Base-by-base conservation (phyloP, 495 filamentous ascomycete species). In the Cercophora newfieldiana region DNA sequence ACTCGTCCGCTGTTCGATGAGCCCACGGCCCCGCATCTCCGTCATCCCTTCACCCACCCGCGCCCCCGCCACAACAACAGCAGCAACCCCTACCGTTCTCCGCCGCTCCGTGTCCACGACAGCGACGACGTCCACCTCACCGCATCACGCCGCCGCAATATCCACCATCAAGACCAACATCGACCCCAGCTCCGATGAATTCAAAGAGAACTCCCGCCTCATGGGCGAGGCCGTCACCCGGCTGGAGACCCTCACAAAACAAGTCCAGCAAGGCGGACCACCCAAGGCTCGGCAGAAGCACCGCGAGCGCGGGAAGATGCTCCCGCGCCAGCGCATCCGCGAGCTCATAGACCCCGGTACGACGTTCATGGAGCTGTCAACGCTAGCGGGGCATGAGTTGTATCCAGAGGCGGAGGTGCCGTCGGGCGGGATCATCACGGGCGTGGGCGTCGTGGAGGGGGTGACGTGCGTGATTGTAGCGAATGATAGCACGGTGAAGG, bases 401-500 rank as follows among this genome's bases (percentile, higher is more conserved):
- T 99, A 98, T 73, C 87, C 87, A 0, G 91, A 88, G 29, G 94
- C 95, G 64, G 80, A 82, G 8, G 80, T 83, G 19, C 80, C 83
- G 0, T 90, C 92, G 3, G 96, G 91, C 12, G 95, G 93, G 1
- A 96, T 99, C 64, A 92, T 99, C 55, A 96, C 95, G 0, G 95
- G 95, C 0, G 88, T 98, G 60, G 95, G 96, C 1, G 91, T 88
- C 1, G 90, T 99, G 2, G 89, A 94, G 70, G 95, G 96, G 1
- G 93, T 97, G 7, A 89, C 87, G 21, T 97, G 96, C 72, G 89
- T 98, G 82, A 91, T 99, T 67, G 91, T 99, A 54, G 95, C 93
- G 26, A 99, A 99, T 71, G 95, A 99, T 74, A 94, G 91, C 82
- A 99, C 95, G 16, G 95, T 97, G 67, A 99, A 99, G 80, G 95